These are phyloP conservation scores for Epichloe hybrida DNA, from an alignment of 2,329 filamentous ascomycete genomes.

Conservation along the genomic window DNA sequence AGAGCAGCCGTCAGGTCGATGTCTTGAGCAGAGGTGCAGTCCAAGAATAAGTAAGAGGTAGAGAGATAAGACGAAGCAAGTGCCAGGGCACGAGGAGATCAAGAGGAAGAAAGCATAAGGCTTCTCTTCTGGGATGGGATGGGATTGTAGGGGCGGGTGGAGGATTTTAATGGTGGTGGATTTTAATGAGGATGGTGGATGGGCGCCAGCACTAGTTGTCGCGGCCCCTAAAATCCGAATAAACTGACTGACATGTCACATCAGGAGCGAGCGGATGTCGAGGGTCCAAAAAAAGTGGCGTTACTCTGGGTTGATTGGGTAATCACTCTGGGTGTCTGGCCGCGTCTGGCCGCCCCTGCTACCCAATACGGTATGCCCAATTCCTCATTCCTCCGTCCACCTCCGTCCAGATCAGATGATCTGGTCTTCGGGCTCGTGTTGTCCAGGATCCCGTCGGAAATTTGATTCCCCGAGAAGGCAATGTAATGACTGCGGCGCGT, in stretches of 20 bases:
- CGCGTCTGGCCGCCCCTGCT: too few species aligned
- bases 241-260: background rate
- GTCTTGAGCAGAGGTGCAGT: background rate
- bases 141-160: background rate
- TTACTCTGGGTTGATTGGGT: background rate
- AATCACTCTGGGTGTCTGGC: too few species aligned
- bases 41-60: background rate
- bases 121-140: background rate
- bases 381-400: too few species aligned
- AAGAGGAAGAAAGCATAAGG: background rate
- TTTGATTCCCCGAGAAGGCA: too few species aligned
- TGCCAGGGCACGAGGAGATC: background rate
- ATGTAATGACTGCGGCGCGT: too few species aligned
- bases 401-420: too few species aligned
- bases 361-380: too few species aligned
- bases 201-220: background rate
- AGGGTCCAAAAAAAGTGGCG: background rate
- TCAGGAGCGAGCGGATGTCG: constrained; percentile 1
- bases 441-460: too few species aligned
- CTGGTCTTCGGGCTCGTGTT: too few species aligned
- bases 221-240: background rate
- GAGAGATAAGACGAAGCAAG: background rate
- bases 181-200: constrained; percentile 4
- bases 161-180: constrained; percentile 1
- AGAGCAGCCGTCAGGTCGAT: background rate